Evolutionary conservation across 371 early-diverging fungal species (phyloP), one percentile per base, ranked within the genome.

Genomic region (Mucor piriformis): DNA sequence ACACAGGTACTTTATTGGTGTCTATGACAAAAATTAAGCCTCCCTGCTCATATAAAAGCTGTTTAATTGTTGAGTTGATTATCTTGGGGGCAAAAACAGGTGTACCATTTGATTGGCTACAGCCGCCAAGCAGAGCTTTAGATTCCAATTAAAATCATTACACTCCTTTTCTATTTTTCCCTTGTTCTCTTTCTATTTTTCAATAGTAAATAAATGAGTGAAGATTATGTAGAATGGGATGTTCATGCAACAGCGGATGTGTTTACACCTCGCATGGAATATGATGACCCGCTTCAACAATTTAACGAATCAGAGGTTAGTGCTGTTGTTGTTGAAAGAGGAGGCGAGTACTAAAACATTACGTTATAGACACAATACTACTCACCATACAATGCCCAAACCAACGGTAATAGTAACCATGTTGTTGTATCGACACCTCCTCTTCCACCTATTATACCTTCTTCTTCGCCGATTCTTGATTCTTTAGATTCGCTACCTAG

Each of bases 201-300:
- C n/a, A n/a, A n/a, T n/a, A n/a, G n/a, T n/a, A n/a, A n/a, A n/a
- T n/a, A n/a, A n/a, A 76, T 76, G 76, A 67, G 50, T 50, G 70
- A 68, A 58, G 70, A 72, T 25, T 70, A 67, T 46, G 64, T 76
- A 16, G 59, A 70, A 34, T 76, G 76, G 76, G 65, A 68, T 57
- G 70, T 72, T 2, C 72, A 76, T 63, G 73, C 70, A 38, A 67
- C 68, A 20, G 37, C 59, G 16, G 70, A 72, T 59, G 66, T 48
- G 4, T 67, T 60, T 20, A 68, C 68, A 21, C 70, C 70, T 34
- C 62, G 37, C 21, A 43, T 57, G 13, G 72, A 75, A 24, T 57
- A 49, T 8, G 66, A 69, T 48, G 76, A 76, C 49, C 76, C 76
- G 10, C 63, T 76, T 24, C 58, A 68, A 34, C 60, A 55, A 12